Percentiles rank a stretch among this genome's conserved stretches.
Evolutionary conservation across 345 rosid species (phyloP).

Genomic region (Eucalyptus albens): DNA sequence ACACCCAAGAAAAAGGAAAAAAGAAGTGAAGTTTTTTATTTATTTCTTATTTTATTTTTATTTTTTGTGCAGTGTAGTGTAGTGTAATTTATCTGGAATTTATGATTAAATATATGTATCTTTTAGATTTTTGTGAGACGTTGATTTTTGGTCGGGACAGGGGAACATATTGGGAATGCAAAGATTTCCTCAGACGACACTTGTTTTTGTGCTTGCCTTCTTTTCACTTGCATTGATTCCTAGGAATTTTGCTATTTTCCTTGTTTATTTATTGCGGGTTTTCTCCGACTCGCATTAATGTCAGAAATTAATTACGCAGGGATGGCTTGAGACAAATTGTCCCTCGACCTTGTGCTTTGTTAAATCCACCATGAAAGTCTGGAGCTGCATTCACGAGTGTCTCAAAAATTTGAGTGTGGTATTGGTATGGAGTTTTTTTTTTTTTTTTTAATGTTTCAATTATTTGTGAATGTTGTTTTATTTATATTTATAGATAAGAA

Average conservation of each 20-base stretch:
- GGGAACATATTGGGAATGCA: not conserved
- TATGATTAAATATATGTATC: not conserved
- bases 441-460: no score
- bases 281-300: not conserved
- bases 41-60: not conserved
- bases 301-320: not conserved
- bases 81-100: not conserved
- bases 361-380: not conserved
- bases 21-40: not conserved
- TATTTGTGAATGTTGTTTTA: not conserved
- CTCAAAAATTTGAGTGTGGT: not conserved
- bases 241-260: not conserved
- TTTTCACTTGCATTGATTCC: not conserved
- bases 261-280: not conserved
- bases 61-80: not conserved
- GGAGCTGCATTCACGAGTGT: not conserved
- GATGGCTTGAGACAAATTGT: not conserved
- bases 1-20: accelerated
- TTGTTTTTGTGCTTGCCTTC: not conserved
- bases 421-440: not conserved
- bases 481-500: not conserved
- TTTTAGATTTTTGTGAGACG: not conserved
- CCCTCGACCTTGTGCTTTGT: not conserved
- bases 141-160: not conserved
- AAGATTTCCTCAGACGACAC: not conserved